Conservation (phyloP, 108 stramenopile genomes). For the Nitzschia palea region DNA sequence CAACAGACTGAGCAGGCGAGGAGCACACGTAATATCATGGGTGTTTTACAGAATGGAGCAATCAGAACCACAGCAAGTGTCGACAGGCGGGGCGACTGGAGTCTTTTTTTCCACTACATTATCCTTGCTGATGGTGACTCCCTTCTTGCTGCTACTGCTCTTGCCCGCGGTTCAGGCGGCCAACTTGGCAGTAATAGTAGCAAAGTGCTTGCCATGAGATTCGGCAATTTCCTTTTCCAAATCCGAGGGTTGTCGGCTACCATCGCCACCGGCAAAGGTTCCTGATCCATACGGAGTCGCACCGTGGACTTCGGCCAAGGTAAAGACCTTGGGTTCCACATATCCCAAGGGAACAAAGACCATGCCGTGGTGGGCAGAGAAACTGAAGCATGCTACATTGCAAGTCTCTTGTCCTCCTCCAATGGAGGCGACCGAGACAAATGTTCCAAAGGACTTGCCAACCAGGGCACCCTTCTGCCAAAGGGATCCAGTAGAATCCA, state of each 20-base stretch:
- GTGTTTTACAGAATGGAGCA: too few relatives aligned
- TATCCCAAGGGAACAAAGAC: slow-evolving; percentile 72
- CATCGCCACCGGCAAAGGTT: slow-evolving; percentile 68
- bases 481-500: slow-evolving; percentile 66
- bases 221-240: slow-evolving; percentile 51
- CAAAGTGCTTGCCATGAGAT: slow-evolving; percentile 65
- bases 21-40: too few relatives aligned
- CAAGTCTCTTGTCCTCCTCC: slow-evolving; percentile 79
- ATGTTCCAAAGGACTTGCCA: slow-evolving; percentile 71
- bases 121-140: too few relatives aligned
- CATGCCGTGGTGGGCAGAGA: slow-evolving; percentile 81
- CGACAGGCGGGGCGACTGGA: too few relatives aligned
- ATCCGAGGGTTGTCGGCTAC: slow-evolving; percentile 58
- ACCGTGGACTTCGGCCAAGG: slow-evolving; percentile 54
- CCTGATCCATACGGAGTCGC: slow-evolving; percentile 69
- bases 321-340: slow-evolving; percentile 51
- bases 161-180: slow-evolving; percentile 18
- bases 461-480: slow-evolving; percentile 68
- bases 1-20: too few relatives aligned
- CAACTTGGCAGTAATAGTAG: slow-evolving; percentile 54
- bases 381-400: slow-evolving; percentile 52
- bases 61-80: too few relatives aligned
- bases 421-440: slow-evolving; percentile 50
- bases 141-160: too few relatives aligned
- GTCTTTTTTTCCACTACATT: too few relatives aligned